Base-by-base conservation (phyloP, 192 early-diverging fungal species). In the Spinellus fusiger region DNA sequence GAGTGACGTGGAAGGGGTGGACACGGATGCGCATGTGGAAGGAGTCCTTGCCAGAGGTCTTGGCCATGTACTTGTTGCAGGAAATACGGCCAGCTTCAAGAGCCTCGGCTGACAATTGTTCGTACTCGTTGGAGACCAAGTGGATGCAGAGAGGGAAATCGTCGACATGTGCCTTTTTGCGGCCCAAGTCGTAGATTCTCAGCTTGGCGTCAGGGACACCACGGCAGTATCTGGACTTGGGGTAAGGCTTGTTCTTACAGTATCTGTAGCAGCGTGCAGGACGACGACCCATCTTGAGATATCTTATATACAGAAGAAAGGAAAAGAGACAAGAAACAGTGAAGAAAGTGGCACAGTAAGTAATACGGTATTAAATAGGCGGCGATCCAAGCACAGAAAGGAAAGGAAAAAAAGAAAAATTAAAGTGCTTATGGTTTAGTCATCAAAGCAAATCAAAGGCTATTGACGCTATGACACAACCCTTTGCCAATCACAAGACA, bases 211-310 rank as follows among this genome's bases (percentile, higher is more conserved):
- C 96, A 49, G 95, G 96, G 69, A 98, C 95, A 94, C 93, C 96
- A 89, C 93, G 95, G 84, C 86, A 92, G 89, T 91, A 98, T 57
- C 91, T 88, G 60, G 90, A 95, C 86, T 96, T 99, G 66, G 96
- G 96, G 81, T 97, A 98, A 68, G 93, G 95, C 89, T 98, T 98
- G 92, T 96, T 96, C 87, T 96, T 98, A 82, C 92, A 94, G 84
- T 98, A 98, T 73, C 95, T 84, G 84, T 95, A 98, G 85, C 95
- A 98, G 69, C 93, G 88, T 82, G 95, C 92, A 71, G 95, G 95
- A 92, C 95, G 93, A 68, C 95, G 93, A 93, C 93, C 95, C 95
- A 98, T 94, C 66, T 53, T 56, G 50, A 54, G 15, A 56, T 56
- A 51, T 50, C 59, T 48, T 48, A 35, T n/a, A 22, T 3, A 49